phyloP scores from a whole-genome alignment of 345 rosid species.

The Euphorbia tirucalli region DNA sequence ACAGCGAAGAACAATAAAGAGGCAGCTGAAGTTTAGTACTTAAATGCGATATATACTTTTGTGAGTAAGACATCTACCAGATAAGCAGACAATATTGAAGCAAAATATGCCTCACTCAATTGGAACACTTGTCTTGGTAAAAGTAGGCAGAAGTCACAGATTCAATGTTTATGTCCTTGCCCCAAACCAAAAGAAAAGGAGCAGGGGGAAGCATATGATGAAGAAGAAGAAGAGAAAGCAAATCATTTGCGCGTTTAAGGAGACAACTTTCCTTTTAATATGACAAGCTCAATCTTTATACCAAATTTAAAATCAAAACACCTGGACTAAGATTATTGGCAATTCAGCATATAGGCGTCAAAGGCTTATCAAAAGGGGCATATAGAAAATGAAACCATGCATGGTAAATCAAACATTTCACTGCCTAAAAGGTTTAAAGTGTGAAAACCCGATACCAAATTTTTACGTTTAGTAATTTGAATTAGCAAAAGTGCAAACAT shows the following conservation, averaged over 20 bases:
- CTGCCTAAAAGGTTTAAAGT: not conserved
- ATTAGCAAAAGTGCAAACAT: not conserved
- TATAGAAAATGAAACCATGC: not conserved
- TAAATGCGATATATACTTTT: not conserved
- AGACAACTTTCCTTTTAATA: not conserved
- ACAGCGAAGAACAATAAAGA: not conserved
- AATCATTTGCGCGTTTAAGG: not conserved
- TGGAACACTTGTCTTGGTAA: not conserved
- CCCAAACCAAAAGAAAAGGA: not conserved
- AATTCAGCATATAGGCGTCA: not conserved
- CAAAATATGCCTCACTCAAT: not conserved
- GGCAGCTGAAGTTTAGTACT: not conserved
- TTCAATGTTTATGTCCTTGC: not conserved
- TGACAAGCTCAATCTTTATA: not conserved
- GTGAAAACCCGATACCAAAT: not conserved
- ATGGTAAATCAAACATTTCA: constrained; percentile 1
- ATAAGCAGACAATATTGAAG: not conserved
- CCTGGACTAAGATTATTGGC: not conserved
- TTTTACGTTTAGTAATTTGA: not conserved
- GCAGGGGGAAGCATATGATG: not conserved
- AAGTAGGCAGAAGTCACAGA: not conserved
- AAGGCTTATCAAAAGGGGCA: not conserved
- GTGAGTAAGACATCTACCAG: not conserved
- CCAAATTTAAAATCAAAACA: not conserved
- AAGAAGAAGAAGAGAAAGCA: no score